A percentile compares a stretch with the other conserved stretches of the same genome.
Evolutionary conservation across 768 basidiomycete species (phyloP).

Genomic region (Russula sp.): DNA sequence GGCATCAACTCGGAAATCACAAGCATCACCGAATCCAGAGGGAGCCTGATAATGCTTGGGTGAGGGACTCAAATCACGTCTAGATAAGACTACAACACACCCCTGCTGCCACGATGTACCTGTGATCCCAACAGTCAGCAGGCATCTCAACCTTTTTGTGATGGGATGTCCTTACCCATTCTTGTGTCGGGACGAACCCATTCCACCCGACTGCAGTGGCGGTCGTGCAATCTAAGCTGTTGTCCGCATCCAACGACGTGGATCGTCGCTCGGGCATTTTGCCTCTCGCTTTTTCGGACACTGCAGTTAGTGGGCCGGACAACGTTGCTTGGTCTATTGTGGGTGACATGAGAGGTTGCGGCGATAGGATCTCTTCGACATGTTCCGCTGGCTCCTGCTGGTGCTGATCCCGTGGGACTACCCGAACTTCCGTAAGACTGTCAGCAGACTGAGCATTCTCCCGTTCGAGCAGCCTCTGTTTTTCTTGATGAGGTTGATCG

Average conservation of each 20-base stretch:
- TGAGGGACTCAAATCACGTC: background rate
- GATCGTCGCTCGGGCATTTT: conserved; percentile 81
- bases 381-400: conserved; percentile 34
- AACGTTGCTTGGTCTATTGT: conserved; percentile 37
- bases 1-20: conserved; percentile 86
- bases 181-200: conserved; percentile 93
- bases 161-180: conserved; percentile 71
- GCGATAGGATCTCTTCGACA: conserved; percentile 29
- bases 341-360: conserved; percentile 46
- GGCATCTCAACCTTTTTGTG: background rate
- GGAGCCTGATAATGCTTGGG: conserved; percentile 51
- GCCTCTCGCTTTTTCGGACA: conserved; percentile 87
- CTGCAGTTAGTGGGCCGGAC: conserved; percentile 33
- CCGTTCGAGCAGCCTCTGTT: conserved; percentile 59
- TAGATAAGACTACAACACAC: conserved; percentile 42
- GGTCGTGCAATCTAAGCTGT: conserved; percentile 62
- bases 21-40: conserved; percentile 83
- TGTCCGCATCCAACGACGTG: conserved; percentile 50
- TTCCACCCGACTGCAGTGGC: conserved; percentile 75
- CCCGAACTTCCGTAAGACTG: conserved; percentile 27
- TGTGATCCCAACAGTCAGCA: conserved; percentile 34
- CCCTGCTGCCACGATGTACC: conserved; percentile 98
- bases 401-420: conserved; percentile 25
- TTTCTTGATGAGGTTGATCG: conserved; percentile 55
- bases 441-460: conserved; percentile 40